Percentiles rank a stretch among this genome's conserved stretches.
These are phyloP conservation scores for Candida insectalens DNA, from an alignment of 805 yeast species.

Conservation along the genomic window DNA sequence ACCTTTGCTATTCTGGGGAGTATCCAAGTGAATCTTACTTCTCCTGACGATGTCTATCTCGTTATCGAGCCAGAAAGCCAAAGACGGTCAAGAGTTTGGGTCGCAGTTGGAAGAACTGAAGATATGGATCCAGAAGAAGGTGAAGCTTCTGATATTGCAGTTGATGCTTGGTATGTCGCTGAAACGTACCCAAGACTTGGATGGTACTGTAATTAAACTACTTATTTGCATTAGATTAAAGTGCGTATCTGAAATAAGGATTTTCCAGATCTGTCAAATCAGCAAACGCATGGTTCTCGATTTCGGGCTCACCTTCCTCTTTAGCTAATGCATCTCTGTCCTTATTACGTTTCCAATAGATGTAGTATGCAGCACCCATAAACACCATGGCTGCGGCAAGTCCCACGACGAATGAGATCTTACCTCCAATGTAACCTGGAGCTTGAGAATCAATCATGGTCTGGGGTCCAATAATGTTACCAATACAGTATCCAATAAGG, in stretches of 20 bases:
- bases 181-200: conserved; percentile 3
- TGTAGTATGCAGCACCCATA: conserved; percentile 8
- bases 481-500: conserved; percentile 57
- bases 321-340: background rate
- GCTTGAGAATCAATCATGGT: conserved; percentile 47
- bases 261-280: conserved; percentile 6
- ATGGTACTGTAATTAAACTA: background rate
- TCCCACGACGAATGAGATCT: conserved; percentile 31
- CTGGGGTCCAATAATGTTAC: conserved; percentile 68
- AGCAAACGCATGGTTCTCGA: background rate
- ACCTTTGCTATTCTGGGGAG: conserved; percentile 1
- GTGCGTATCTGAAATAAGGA: conserved; percentile 9
- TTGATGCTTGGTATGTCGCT: conserved; percentile 2
- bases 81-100: conserved; percentile 1
- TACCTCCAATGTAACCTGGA: conserved; percentile 54
- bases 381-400: conserved; percentile 11
- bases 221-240: too few relatives aligned
- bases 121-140: conserved; percentile 1
- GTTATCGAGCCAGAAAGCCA: conserved; percentile 1
- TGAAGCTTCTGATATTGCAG: background rate
- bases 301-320: background rate
- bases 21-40: conserved; percentile 1
- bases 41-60: conserved; percentile 1
- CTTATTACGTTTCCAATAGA: conserved; percentile 9
- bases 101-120: background rate